Evolutionary conservation across 805 yeast species (phyloP), one percentile per base, ranked within the genome.

Genomic region (Starmerella vaccinii): DNA sequence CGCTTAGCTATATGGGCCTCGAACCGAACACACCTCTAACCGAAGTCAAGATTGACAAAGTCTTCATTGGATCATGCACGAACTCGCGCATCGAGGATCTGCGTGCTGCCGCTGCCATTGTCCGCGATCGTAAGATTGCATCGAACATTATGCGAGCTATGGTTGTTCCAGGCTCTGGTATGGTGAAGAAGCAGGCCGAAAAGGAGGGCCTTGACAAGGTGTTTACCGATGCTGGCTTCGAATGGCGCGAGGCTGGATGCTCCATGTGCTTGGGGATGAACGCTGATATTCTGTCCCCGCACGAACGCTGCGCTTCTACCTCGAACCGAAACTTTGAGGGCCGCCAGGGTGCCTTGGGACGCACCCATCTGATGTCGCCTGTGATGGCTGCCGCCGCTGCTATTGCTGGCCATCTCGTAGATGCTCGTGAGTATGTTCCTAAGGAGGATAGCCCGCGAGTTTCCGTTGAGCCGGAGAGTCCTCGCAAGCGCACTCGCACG

Each of bases 361-460:
- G 98, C 73, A 92, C 98, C 18, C 98, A 92, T 67, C 77, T 92
- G 65, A 87, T 90, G 95, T 86, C 96, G 13, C 98, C 98, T 35
- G 95, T 95, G 21, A 92, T 92, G 98, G 98, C 98, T 44, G 98
- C 98, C 29, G 97, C 97, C 19, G 97, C 98, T 18, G 96, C 89
- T 62, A 81, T 92, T 59, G 77, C 76, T 50, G 98, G 98, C 59
- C 87, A 82, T 63, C 81, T 92, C 62, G 76, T 84, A 42, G 98
- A 92, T 65, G 89, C 89, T 61, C 82, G 98, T 71, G 82, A 85
- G 50, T 85, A 76, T 67, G 71, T 78, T 53, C 52, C 51, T 8
- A 30, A 47, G 45, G 69, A 59, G 16, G 64, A 63, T 30, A 63
- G 64, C 16, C 59, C 67, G 16, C 58, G 57, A 18, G 63, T 66